Conservation (phyloP, 257 asterid genomes). For the Scutellaria galericulata region DNA sequence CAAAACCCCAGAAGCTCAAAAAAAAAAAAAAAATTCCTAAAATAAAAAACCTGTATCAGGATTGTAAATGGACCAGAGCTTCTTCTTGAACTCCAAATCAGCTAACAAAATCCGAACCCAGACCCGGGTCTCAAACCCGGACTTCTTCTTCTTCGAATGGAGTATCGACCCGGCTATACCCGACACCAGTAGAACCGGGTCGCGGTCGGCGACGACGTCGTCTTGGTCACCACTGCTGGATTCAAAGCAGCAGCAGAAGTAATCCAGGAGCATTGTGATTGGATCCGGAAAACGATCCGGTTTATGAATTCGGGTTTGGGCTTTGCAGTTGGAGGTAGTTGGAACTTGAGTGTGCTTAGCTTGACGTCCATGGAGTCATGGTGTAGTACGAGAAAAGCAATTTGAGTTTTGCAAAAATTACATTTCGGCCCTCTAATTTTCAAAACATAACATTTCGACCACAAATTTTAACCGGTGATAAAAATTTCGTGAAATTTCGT, state of each 20-base stretch:
- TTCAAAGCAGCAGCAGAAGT: constrained; percentile 45
- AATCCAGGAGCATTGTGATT: constrained; percentile 44
- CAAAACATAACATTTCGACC: neutral
- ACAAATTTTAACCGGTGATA: neutral
- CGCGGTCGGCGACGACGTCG: constrained; percentile 58
- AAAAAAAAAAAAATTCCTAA: neutral
- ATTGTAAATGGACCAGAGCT: constrained; percentile 78
- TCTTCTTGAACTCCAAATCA: constrained; percentile 78
- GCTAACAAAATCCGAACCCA: constrained; percentile 87
- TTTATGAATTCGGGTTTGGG: constrained; percentile 10
- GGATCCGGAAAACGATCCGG: constrained; percentile 26
- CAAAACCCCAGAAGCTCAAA: neutral
- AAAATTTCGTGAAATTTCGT: no score
- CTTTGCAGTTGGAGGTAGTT: constrained; percentile 34
- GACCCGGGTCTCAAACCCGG: constrained; percentile 72
- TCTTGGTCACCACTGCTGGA: constrained; percentile 43
- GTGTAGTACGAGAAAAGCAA: neutral
- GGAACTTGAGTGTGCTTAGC: neutral
- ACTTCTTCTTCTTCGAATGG: constrained; percentile 66
- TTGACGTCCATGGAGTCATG: no score
- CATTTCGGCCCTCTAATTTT: neutral
- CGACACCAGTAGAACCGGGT: constrained; percentile 78
- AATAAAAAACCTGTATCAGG: constrained; percentile 53
- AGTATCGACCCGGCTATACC: constrained; percentile 88
- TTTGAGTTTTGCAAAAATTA: neutral